A percentile compares a stretch with the other conserved stretches of the same genome.
Evolutionary conservation across 2,329 filamentous ascomycete species (phyloP).

Genomic region (Apiospora aurea): DNA sequence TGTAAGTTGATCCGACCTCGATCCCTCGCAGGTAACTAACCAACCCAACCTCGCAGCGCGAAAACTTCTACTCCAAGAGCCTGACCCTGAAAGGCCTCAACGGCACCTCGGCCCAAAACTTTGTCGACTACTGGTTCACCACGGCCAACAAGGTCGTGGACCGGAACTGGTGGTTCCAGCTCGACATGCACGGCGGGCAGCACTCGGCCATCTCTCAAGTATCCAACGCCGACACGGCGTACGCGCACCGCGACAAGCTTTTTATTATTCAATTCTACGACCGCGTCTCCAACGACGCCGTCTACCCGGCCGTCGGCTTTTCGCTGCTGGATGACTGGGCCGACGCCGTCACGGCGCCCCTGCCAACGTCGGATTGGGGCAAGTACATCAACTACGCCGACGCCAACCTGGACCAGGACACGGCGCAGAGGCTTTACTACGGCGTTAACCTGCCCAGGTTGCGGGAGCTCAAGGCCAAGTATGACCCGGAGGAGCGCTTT

Average conservation of each 20-base stretch:
- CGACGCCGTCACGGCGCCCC: conserved; percentile 33
- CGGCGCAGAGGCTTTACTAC: conserved; percentile 58
- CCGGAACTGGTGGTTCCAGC: conserved; percentile 50
- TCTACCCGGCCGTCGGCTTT: conserved; percentile 39
- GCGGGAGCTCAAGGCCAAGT: conserved; percentile 47
- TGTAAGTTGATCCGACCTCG: conserved; percentile 31
- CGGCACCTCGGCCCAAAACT: conserved; percentile 44
- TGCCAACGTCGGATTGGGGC: conserved; percentile 36
- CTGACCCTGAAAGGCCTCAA: conserved; percentile 47
- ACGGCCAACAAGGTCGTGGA: conserved; percentile 43
- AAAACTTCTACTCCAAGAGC: conserved; percentile 52
- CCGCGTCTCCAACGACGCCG: conserved; percentile 37
- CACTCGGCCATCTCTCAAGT: conserved; percentile 46
- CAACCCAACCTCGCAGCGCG: conserved; percentile 42
- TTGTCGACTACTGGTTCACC: conserved; percentile 50
- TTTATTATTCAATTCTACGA: conserved; percentile 59
- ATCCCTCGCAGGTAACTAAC: conserved; percentile 4
- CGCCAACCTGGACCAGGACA: conserved; percentile 51
- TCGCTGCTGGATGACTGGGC: conserved; percentile 41
- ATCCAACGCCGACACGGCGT: conserved; percentile 43
- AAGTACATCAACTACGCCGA: conserved; percentile 63
- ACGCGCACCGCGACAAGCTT: conserved; percentile 53
- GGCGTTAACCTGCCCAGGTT: conserved; percentile 47
- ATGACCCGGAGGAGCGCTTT: conserved; percentile 51
- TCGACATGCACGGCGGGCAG: conserved; percentile 51